Conservation (phyloP, 176 grass and related monocot species). For the Thinopyrum elongatum region DNA sequence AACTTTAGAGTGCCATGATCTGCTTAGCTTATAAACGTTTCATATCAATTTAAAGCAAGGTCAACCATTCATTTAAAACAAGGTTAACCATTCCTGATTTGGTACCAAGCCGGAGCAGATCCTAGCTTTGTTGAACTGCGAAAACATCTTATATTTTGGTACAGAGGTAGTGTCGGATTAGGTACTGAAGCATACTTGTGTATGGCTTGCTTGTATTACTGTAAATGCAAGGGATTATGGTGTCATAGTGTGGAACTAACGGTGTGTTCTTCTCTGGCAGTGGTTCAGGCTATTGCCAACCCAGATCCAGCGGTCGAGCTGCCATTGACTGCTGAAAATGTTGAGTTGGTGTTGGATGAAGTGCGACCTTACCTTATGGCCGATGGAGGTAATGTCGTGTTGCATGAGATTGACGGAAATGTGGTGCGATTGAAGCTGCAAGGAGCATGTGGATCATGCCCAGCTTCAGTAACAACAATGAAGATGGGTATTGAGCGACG, state of each 20-base stretch:
- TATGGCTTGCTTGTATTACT: not conserved
- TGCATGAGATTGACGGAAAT: constrained; percentile 92
- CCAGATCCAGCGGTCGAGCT: constrained; percentile 52
- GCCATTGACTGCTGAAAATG: constrained; percentile 87
- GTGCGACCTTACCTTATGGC: constrained; percentile 95
- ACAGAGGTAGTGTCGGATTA: not conserved
- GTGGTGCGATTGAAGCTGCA: constrained; percentile 84
- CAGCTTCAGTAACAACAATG: constrained; percentile 86
- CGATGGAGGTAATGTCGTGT: constrained; percentile 85
- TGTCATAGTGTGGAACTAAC: not conserved
- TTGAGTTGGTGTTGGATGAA: constrained; percentile 90
- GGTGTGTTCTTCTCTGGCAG: constrained; percentile 33
- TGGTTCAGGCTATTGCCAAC: constrained; percentile 72
- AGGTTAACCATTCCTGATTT: not conserved
- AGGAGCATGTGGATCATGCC: constrained; percentile 95
- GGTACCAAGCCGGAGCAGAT: not conserved
- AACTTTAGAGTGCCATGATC: not conserved
- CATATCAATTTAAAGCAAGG: not conserved
- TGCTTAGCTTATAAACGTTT: not conserved
- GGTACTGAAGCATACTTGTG: not conserved
- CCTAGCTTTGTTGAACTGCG: not conserved
- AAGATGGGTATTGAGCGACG: constrained; percentile 91
- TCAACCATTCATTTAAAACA: not conserved
- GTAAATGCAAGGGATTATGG: not conserved
- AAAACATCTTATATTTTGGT: too few species aligned